Evolutionary conservation across 2,329 filamentous ascomycete genomes (phyloP).

Genomic region (Allantophomopsis lycopodina): DNA sequence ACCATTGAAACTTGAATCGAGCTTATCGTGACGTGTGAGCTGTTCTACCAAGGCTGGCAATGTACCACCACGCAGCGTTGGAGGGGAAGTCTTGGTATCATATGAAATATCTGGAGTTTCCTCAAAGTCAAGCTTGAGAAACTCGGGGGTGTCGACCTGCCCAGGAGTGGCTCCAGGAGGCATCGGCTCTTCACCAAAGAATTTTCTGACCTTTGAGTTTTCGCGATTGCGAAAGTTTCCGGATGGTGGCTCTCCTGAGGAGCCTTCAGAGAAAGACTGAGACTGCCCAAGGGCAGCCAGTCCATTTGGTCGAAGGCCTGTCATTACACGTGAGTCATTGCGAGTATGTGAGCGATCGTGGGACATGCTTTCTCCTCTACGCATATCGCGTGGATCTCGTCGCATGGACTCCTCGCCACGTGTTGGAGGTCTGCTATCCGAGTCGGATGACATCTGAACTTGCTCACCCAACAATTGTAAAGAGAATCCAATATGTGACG

Average conservation of each 20-base stretch:
- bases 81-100: conserved; percentile 65
- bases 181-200: conserved; percentile 50
- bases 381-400: conserved; percentile 29
- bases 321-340: conserved; percentile 33
- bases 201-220: conserved; percentile 49
- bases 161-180: conserved; percentile 10
- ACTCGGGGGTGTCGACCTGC: conserved; percentile 70
- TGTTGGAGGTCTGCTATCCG: conserved; percentile 20
- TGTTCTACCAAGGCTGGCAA: conserved; percentile 85
- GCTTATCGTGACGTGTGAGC: conserved; percentile 86
- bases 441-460: conserved; percentile 43
- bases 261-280: conserved; percentile 47
- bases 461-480: conserved; percentile 79
- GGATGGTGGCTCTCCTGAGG: conserved; percentile 22
- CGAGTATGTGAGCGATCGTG: conserved; percentile 41
- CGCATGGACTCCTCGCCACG: conserved; percentile 23
- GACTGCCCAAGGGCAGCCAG: conserved; percentile 21
- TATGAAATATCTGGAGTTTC: conserved; percentile 62
- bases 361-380: conserved; percentile 40
- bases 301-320: conserved; percentile 10
- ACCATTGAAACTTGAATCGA: conserved; percentile 92
- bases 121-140: conserved; percentile 75
- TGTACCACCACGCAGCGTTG: conserved; percentile 77
- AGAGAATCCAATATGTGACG: conserved; percentile 77
- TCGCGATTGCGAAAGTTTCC: conserved; percentile 44